A percentile compares a stretch with the other conserved stretches of the same genome.
These are phyloP conservation scores for Solanum medicagineum DNA, from an alignment of 257 asterid species.

Conservation along the genomic window DNA sequence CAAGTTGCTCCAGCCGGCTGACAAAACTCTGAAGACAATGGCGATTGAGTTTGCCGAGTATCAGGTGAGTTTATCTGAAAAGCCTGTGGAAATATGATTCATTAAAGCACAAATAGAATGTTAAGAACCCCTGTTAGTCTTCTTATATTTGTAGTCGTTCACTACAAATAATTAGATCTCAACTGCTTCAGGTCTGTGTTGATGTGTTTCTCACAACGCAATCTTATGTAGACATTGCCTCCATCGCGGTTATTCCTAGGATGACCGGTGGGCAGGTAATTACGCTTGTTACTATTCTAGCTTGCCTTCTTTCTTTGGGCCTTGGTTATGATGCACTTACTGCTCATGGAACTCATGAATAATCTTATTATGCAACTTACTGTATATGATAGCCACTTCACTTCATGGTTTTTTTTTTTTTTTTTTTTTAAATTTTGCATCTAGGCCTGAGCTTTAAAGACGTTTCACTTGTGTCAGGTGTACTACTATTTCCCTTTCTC, in stretches of 20 bases:
- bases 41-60: slow-evolving; percentile 97
- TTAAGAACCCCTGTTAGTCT: background rate
- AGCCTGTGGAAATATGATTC: background rate
- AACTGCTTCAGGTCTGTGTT: slow-evolving; percentile 70
- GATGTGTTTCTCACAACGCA: slow-evolving; percentile 94
- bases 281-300: background rate
- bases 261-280: slow-evolving; percentile 98
- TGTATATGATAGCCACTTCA: background rate
- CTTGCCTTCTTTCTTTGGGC: background rate
- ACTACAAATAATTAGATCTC: slow-evolving; percentile 4
- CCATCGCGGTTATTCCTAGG: slow-evolving; percentile 81
- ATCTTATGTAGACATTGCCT: slow-evolving; percentile 84
- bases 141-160: background rate
- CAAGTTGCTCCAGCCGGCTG: slow-evolving; percentile 89
- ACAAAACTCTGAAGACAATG: slow-evolving; percentile 75
- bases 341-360: background rate
- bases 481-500: slow-evolving; percentile 92
- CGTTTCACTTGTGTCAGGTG: slow-evolving; percentile 32
- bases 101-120: background rate
- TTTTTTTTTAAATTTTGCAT: background rate
- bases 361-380: background rate
- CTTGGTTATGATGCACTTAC: background rate
- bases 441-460: background rate
- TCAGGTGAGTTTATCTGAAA: slow-evolving; percentile 48
- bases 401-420: background rate